Conservation (phyloP, 371 early-diverging fungal genomes). For the Mortierella sp. region DNA sequence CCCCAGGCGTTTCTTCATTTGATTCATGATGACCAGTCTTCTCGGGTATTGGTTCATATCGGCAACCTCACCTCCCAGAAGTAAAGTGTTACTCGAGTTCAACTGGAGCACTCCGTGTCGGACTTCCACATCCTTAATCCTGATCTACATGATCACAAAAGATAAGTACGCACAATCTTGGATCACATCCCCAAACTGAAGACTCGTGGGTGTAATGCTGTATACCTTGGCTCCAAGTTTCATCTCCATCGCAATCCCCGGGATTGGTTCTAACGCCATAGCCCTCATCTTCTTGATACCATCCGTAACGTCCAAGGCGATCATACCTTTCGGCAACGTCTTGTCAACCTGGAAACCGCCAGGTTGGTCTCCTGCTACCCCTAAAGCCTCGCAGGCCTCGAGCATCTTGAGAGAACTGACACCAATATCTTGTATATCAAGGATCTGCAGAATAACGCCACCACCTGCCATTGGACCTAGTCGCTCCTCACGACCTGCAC, state of each 20-base stretch:
- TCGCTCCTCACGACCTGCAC: background rate
- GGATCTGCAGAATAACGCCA: slow-evolving; percentile 46
- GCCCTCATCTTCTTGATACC: slow-evolving; percentile 38
- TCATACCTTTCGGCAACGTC: slow-evolving; percentile 24
- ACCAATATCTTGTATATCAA: slow-evolving; percentile 41
- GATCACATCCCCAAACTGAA: background rate
- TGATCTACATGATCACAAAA: slow-evolving; percentile 15
- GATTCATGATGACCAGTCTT: slow-evolving; percentile 42
- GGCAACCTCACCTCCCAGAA: slow-evolving; percentile 49
- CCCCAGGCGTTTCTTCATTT: slow-evolving; percentile 49
- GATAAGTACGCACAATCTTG: background rate
- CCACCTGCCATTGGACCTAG: slow-evolving; percentile 2
- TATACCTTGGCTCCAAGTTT: slow-evolving; percentile 49
- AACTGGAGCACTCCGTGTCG: slow-evolving; percentile 47
- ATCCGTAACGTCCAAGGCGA: slow-evolving; percentile 37
- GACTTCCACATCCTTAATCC: slow-evolving; percentile 28
- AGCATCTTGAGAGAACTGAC: slow-evolving; percentile 40
- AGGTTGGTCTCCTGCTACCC: slow-evolving; percentile 35
- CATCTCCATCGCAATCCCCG: slow-evolving; percentile 47
- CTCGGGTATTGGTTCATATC: slow-evolving; percentile 44
- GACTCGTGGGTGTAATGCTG: too few species aligned
- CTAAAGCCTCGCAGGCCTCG: slow-evolving; percentile 32
- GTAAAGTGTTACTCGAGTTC: slow-evolving; percentile 12
- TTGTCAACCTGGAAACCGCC: slow-evolving; percentile 30
- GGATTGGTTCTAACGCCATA: slow-evolving; percentile 28